Evolutionary conservation across 768 basidiomycete genomes (phyloP).

Genomic region (Phallus indusiatus): DNA sequence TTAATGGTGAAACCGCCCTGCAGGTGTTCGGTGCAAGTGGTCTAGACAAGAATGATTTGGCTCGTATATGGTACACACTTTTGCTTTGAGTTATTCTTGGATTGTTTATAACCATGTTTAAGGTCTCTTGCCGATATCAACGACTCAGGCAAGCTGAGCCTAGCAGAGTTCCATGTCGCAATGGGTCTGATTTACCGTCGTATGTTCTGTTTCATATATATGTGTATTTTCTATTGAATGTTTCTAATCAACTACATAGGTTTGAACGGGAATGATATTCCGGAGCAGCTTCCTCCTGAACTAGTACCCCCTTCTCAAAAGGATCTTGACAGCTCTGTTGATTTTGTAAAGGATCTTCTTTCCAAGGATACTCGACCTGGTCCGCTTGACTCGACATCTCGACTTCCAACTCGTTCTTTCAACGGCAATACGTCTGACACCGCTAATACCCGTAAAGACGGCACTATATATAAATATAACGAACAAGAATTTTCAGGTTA

Average conservation of each 20-base stretch:
- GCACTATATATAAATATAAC: slow-evolving; percentile 84
- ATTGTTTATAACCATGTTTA: slow-evolving; percentile 5
- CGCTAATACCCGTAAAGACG: slow-evolving; percentile 67
- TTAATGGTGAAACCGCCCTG: slow-evolving; percentile 71
- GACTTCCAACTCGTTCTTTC: slow-evolving; percentile 65
- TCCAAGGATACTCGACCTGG: slow-evolving; percentile 66
- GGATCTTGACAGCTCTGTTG: slow-evolving; percentile 83
- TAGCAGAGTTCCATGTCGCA: slow-evolving; percentile 95
- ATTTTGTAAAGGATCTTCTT: slow-evolving; percentile 80
- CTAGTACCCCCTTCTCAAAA: slow-evolving; percentile 86
- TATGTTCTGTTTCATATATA: slow-evolving; percentile 36
- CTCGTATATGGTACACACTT: slow-evolving; percentile 75
- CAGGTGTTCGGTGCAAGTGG: slow-evolving; percentile 96
- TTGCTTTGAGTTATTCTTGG: background rate
- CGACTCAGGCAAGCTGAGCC: slow-evolving; percentile 90
- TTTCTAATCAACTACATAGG: slow-evolving; percentile 34
- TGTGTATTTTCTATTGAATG: background rate
- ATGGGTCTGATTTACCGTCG: slow-evolving; percentile 97
- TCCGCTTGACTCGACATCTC: slow-evolving; percentile 46
- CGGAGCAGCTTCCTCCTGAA: slow-evolving; percentile 78
- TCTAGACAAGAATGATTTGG: slow-evolving; percentile 78
- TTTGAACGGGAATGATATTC: slow-evolving; percentile 86
- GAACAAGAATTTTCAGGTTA: slow-evolving; percentile 58
- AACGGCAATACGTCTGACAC: slow-evolving; percentile 40
- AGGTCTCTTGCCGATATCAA: slow-evolving; percentile 91